Conservation (phyloP, 1,284 basidiomycete species). For the Cryptococcus depauperatus region DNA sequence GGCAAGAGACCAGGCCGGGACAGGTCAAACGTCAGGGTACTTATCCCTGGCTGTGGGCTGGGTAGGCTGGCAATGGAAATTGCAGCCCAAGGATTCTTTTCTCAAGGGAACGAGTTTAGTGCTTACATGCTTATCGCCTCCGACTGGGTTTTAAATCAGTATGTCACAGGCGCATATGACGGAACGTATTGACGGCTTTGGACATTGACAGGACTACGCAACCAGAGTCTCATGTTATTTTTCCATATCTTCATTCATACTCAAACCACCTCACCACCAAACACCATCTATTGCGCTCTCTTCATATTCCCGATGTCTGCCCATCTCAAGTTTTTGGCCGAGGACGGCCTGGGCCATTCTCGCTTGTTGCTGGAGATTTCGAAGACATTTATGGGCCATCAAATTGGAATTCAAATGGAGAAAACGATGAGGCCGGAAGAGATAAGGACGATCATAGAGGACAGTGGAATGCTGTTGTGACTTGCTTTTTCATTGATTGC, state of each 20-base stretch:
- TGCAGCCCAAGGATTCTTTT: constrained; percentile 72
- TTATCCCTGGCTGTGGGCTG: constrained; percentile 81
- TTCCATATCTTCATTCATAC: constrained; percentile 83
- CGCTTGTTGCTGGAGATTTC: constrained; percentile 85
- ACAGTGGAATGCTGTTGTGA: constrained; percentile 80
- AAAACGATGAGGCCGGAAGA: constrained; percentile 8
- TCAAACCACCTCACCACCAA: constrained; percentile 63
- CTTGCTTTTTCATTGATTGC: constrained; percentile 97
- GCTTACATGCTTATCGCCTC: constrained; percentile 85
- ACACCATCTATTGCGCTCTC: constrained; percentile 56
- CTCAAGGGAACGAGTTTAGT: constrained; percentile 88
- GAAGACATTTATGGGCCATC: constrained; percentile 72
- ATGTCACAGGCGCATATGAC: not conserved
- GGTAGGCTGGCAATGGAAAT: constrained; percentile 80
- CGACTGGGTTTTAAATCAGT: constrained; percentile 74
- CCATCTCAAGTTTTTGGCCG: constrained; percentile 62
- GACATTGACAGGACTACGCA: constrained; percentile 54
- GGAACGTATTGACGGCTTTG: not conserved
- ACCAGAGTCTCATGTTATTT: constrained; percentile 62
- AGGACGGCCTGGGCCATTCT: constrained; percentile 50
- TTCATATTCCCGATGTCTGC: constrained; percentile 73
- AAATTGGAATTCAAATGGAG: constrained; percentile 31
- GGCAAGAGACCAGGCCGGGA: constrained; percentile 6
- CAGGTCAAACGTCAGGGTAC: constrained; percentile 54
- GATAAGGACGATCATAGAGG: constrained; percentile 51